Evolutionary conservation across 2,329 filamentous ascomycete species (phyloP).

Genomic region (Herpotrichia juniperi): DNA sequence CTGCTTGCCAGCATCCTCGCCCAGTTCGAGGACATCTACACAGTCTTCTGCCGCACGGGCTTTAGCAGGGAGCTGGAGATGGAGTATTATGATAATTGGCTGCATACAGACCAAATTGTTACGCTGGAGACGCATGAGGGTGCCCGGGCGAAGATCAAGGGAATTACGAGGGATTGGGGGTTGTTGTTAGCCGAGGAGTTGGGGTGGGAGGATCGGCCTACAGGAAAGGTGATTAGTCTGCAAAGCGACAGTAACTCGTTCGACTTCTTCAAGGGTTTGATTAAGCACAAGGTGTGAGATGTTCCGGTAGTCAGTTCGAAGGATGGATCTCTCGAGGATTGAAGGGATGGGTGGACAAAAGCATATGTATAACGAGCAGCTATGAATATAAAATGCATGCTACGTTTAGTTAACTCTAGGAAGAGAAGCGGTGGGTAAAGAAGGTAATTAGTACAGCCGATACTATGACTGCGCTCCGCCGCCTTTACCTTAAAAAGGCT

Average conservation of each 20-base stretch:
- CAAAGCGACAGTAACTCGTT: constrained; percentile 99
- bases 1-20: constrained; percentile 82
- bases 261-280: constrained; percentile 90
- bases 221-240: constrained; percentile 79
- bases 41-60: constrained; percentile 73
- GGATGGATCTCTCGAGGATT: neutral
- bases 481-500: too few relatives aligned
- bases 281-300: constrained; percentile 76
- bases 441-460: too few relatives aligned
- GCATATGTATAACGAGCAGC: too few relatives aligned
- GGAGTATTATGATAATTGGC: constrained; percentile 71
- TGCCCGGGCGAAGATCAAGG: constrained; percentile 75
- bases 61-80: constrained; percentile 76
- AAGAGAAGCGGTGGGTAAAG: too few relatives aligned
- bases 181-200: constrained; percentile 85
- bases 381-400: too few relatives aligned
- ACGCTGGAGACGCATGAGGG: constrained; percentile 83
- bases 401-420: too few relatives aligned
- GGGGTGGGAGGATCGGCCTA: constrained; percentile 71
- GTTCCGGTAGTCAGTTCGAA: too few relatives aligned
- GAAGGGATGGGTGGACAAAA: too few relatives aligned
- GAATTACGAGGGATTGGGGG: constrained; percentile 92
- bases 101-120: constrained; percentile 71
- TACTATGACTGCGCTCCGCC: too few relatives aligned
- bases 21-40: constrained; percentile 78